Evolutionary conservation across 345 rosid species (phyloP).

Genomic region (Kernera saxatilis): DNA sequence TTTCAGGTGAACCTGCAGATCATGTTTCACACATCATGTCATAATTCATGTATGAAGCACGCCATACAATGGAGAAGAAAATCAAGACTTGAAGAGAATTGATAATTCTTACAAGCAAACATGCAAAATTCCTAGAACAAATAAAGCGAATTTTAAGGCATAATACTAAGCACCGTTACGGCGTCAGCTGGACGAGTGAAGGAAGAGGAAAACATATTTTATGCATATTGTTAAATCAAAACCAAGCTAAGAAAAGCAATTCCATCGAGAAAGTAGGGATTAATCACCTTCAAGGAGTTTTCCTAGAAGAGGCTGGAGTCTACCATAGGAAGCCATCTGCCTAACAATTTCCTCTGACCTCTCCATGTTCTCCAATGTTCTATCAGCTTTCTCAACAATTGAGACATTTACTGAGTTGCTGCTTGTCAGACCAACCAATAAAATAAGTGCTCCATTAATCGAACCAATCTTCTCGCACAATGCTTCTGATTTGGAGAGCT

Average conservation of each 20-base stretch:
- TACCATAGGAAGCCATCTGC: constrained; percentile 93
- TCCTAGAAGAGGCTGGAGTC: constrained; percentile 81
- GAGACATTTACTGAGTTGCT: constrained; percentile 75
- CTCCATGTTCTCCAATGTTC: constrained; percentile 79
- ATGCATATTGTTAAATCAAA: background rate
- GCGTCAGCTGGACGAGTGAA: background rate
- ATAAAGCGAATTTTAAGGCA: background rate
- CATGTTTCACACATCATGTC: constrained; percentile 15
- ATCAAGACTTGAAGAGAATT: background rate
- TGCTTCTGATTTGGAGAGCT: constrained; percentile 86
- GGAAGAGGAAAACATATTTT: too few species aligned
- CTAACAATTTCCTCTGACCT: constrained; percentile 70
- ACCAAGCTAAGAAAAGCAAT: background rate
- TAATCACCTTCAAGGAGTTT: constrained; percentile 78
- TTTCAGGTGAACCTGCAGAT: constrained; percentile 75
- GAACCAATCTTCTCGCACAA: constrained; percentile 95
- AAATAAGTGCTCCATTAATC: constrained; percentile 82
- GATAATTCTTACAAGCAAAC: background rate
- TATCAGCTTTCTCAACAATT: constrained; percentile 86
- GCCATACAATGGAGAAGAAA: background rate
- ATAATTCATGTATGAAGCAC: constrained; percentile 1
- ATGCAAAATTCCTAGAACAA: background rate
- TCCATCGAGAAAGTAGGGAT: background rate
- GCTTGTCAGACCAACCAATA: constrained; percentile 87
- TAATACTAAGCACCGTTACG: background rate